Base-by-base conservation (phyloP, 1,284 basidiomycete species). In the Coniferiporia sulphurascens region DNA sequence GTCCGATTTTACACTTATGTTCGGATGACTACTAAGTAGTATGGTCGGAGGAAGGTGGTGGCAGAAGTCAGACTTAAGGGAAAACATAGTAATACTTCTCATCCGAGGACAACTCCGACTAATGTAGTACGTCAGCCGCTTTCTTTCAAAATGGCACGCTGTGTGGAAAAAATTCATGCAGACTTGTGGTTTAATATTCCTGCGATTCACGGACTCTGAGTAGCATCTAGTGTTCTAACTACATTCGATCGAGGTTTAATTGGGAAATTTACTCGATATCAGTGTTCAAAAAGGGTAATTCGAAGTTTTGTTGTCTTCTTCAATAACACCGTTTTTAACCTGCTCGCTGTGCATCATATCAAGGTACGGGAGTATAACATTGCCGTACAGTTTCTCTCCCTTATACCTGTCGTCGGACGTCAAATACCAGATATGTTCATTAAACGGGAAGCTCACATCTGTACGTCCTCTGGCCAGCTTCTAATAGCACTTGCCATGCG, bases 381-480 rank as follows among this genome's bases (percentile, higher is more conserved):
- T 75, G 27, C 71, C 71, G 67, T 77, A 85, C 54, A 78, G 70
- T 15, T 70, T 67, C 59, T 77, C 79, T 19, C 82, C 85, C 69
- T 89, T 90, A 70, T 86, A 85, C 55, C 74, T 76, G 62, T 34
- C 19, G 34, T 4, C 10, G 43, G 38, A 55, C 45, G 55, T 36
- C n/a, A 19, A 7, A 12, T 15, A 41, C 15, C 38, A 41, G 38
- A 41, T 12, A 2, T 41, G 3, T 15, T 41, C n/a, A 17, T 49
- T 21, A 12, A 32, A 27, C 8, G 22, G 21, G 7, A 21, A 61
- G 67, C 72, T 59, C 58, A 76, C 74, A 71, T 66, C 50, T 76
- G 77, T 17, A 90, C 82, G 56, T 85, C 86, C n/a, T 78, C 77
- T 1, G 84, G 81, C 88, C 88, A 90, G 65, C 81, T 82, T 62